Evolutionary conservation across 164 flowering plant genomes (phyloP).

Genomic region (Kingdonia uniflora): DNA sequence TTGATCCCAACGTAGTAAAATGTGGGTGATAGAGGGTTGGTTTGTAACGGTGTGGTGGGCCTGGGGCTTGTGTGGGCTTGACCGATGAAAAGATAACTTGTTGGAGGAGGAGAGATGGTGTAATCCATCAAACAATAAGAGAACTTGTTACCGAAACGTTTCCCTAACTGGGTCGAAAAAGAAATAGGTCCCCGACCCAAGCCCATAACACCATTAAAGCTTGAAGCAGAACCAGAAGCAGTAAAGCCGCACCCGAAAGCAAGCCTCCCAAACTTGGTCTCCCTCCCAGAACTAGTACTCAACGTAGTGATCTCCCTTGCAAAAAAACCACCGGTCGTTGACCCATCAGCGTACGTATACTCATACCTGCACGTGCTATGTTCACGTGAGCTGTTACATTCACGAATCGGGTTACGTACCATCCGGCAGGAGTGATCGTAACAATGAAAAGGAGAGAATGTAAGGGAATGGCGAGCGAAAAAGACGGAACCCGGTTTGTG

Average conservation of each 20-base stretch:
- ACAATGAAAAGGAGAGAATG: constrained; percentile 56
- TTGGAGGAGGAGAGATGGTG: constrained; percentile 64
- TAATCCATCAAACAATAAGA: constrained; percentile 78
- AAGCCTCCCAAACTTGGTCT: constrained; percentile 16
- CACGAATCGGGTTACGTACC: constrained; percentile 31
- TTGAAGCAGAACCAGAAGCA: constrained; percentile 40
- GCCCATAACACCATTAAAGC: constrained; percentile 74
- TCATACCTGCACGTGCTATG: constrained; percentile 60
- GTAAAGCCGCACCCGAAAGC: constrained; percentile 65
- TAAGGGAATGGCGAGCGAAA: constrained; percentile 46
- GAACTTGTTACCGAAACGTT: constrained; percentile 50
- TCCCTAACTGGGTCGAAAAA: constrained; percentile 60
- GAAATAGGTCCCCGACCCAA: constrained; percentile 76
- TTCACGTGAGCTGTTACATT: constrained; percentile 43
- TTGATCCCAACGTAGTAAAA: constrained; percentile 61
- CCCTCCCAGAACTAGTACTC: constrained; percentile 30
- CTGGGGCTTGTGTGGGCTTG: constrained; percentile 3
- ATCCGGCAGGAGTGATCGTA: constrained; percentile 34
- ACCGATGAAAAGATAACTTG: constrained; percentile 65
- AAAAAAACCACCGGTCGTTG: constrained; percentile 55
- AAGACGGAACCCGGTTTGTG: constrained; percentile 30
- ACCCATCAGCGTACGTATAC: constrained; percentile 60
- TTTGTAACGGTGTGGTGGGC: constrained; percentile 42
- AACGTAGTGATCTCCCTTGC: constrained; percentile 43
- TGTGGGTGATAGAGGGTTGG: constrained; percentile 51